Evolutionary conservation across 139 green algal genomes (phyloP).

Genomic region (Closterium sp.): DNA sequence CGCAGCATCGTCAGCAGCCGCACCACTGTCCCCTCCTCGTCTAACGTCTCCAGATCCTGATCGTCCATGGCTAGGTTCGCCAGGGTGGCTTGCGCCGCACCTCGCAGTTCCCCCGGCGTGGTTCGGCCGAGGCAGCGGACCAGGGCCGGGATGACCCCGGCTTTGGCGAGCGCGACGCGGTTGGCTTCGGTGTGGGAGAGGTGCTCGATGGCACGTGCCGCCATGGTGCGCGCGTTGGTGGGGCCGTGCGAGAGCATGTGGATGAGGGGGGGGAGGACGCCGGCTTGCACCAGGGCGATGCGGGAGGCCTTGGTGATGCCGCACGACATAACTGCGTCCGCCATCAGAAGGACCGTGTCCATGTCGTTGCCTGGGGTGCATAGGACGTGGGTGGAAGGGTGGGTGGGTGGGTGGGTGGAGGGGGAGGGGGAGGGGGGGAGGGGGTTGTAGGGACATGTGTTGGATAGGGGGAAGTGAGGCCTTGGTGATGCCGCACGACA

Average conservation of each 20-base stretch:
- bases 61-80: constrained; percentile 41
- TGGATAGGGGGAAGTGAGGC: background rate
- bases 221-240: background rate
- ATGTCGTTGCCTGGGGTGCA: constrained; percentile 18
- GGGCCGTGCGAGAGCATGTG: constrained; percentile 20
- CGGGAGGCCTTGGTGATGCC: constrained; percentile 18
- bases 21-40: constrained; percentile 21
- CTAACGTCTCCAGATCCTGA: constrained; percentile 27
- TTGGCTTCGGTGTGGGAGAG: constrained; percentile 39
- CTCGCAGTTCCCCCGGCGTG: background rate
- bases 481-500: constrained; percentile 24
- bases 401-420: background rate
- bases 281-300: constrained; percentile 23
- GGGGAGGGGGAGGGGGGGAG: background rate
- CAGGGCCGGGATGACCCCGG: constrained; percentile 22
- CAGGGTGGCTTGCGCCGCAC: constrained; percentile 27
- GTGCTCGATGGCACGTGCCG: constrained; percentile 30
- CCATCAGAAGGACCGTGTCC: constrained; percentile 30
- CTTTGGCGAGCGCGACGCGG: constrained; percentile 27
- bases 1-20: constrained; percentile 25
- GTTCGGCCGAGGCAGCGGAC: background rate
- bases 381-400: background rate
- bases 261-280: constrained; percentile 26
- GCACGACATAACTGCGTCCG: constrained; percentile 25
- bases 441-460: background rate